Evolutionary conservation across 306 rosid species (phyloP).

Genomic region (Oxytropis ochrocephala): DNA sequence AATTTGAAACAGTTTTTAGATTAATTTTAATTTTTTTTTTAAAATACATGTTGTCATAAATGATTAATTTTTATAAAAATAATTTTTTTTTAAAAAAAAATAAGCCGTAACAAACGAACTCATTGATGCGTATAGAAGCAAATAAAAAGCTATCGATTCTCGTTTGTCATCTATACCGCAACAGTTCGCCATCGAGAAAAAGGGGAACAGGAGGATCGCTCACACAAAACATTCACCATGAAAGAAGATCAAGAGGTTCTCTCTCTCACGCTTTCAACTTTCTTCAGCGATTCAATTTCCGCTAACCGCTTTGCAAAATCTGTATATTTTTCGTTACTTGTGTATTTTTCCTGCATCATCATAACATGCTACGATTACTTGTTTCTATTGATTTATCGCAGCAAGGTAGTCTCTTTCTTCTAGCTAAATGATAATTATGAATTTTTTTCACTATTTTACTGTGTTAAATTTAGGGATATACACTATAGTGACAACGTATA

Average conservation of each 20-base stretch:
- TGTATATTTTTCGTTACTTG: background rate
- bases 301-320: background rate
- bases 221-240: background rate
- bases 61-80: too few species aligned
- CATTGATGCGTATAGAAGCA: too few species aligned
- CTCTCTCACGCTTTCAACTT: background rate
- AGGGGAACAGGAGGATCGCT: too few species aligned
- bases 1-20: too few species aligned
- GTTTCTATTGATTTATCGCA: background rate
- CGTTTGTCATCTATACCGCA: too few species aligned
- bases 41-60: too few species aligned
- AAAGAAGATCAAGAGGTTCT: background rate
- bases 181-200: too few species aligned
- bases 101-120: too few species aligned
- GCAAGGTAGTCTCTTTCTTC: background rate
- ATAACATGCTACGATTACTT: background rate
- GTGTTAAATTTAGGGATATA: background rate
- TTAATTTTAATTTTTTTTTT: too few species aligned
- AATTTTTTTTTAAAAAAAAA: too few species aligned
- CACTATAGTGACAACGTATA: background rate
- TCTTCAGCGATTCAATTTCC: background rate
- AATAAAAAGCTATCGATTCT: too few species aligned
- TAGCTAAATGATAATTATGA: background rate
- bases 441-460: conserved; percentile 3
- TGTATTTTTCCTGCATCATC: background rate